A percentile compares a stretch with the other conserved stretches of the same genome.
These are phyloP conservation scores for Cystobasidium slooffiae DNA, from an alignment of 1,284 basidiomycete species.

Conservation along the genomic window DNA sequence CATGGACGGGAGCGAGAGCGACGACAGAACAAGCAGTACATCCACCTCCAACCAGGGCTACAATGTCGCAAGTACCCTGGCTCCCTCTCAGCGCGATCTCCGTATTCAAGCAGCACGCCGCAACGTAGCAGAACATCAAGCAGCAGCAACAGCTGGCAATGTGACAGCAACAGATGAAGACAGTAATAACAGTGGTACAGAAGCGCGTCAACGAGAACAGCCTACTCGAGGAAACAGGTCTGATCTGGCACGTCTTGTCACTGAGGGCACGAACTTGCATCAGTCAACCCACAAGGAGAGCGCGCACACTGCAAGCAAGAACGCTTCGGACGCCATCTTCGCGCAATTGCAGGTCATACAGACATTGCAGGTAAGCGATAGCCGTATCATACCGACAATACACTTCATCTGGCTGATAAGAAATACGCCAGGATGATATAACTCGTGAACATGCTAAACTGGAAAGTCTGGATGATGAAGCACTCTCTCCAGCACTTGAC, in stretches of 20 bases:
- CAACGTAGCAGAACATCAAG: conserved; percentile 10
- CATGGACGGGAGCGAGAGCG: conserved; percentile 2
- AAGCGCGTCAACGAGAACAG: not conserved
- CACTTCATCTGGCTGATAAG: not conserved
- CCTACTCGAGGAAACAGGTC: not conserved
- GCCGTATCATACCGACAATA: not conserved
- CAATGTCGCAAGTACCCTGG: conserved; percentile 15
- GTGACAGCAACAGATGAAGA: not conserved
- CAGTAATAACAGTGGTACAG: not conserved
- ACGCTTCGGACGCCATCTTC: conserved; percentile 38
- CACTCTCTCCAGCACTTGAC: conserved; percentile 3
- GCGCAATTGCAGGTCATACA: conserved; percentile 34
- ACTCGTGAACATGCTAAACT: conserved; percentile 28
- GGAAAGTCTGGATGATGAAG: conserved; percentile 15
- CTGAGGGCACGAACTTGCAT: not conserved
- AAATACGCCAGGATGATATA: conserved; percentile 21
- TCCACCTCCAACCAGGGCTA: not conserved
- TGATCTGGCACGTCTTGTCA: conserved; percentile 9
- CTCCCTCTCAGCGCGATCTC: conserved; percentile 5
- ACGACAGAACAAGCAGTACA: conserved; percentile 15
- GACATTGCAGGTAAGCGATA: conserved; percentile 23
- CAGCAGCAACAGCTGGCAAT: not conserved
- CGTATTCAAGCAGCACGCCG: not conserved
- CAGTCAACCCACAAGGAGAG: not conserved
- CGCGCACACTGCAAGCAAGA: conserved; percentile 24